Evolutionary conservation across 805 yeast species (phyloP).

Genomic region (Blastobotrys parvus): DNA sequence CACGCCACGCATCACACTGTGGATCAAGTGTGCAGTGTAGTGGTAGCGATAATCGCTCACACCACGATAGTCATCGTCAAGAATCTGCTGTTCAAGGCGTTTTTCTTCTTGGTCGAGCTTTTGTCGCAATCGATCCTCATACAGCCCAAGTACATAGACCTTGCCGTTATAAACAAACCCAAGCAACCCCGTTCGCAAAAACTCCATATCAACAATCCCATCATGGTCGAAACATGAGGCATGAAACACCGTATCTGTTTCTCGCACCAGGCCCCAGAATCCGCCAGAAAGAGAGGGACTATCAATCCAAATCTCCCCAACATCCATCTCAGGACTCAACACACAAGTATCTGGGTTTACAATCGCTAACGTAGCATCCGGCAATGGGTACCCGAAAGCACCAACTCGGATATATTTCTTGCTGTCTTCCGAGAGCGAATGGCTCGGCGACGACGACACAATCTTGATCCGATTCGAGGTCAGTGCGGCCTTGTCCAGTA

Average conservation of each 20-base stretch:
- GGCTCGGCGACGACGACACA: constrained; percentile 47
- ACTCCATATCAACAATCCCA: constrained; percentile 66
- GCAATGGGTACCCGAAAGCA: constrained; percentile 89
- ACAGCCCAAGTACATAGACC: constrained; percentile 78
- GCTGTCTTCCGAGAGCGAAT: constrained; percentile 30
- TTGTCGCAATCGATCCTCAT: constrained; percentile 87
- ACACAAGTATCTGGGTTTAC: constrained; percentile 88
- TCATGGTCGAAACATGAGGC: constrained; percentile 69
- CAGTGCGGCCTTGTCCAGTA: constrained; percentile 65
- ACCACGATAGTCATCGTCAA: not conserved
- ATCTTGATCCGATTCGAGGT: constrained; percentile 65
- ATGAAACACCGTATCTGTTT: constrained; percentile 68
- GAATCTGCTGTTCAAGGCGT: not conserved
- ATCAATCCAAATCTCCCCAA: constrained; percentile 98
- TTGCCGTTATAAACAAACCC: constrained; percentile 87
- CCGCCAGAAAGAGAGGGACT: constrained; percentile 88
- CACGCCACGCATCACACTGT: constrained; percentile 73
- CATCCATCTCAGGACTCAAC: constrained; percentile 64
- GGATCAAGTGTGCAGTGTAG: constrained; percentile 80
- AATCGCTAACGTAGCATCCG: constrained; percentile 87
- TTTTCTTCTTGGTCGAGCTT: not conserved
- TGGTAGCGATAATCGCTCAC: constrained; percentile 46
- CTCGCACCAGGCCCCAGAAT: constrained; percentile 62
- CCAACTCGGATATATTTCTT: constrained; percentile 62
- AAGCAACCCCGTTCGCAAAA: constrained; percentile 80